Evolutionary conservation across 2,329 filamentous ascomycete genomes (phyloP).

Genomic region (Pyrenophora seminiperda): DNA sequence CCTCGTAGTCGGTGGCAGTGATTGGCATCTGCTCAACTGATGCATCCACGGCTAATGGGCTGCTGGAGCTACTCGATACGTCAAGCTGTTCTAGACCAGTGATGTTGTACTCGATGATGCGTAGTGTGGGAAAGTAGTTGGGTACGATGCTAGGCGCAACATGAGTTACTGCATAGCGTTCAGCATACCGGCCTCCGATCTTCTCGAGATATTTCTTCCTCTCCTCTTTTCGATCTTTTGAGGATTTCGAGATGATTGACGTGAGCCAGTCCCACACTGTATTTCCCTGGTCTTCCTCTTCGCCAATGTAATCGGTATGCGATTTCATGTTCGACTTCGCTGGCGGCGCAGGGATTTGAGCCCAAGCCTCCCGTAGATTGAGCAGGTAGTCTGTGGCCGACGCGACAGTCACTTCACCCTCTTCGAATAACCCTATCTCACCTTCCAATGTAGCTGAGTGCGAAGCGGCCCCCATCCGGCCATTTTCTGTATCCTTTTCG

Average conservation of each 20-base stretch:
- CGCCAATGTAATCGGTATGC: slow-evolving; percentile 13
- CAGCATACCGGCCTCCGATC: slow-evolving; percentile 80
- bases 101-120: slow-evolving; percentile 95
- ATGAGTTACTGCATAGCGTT: slow-evolving; percentile 81
- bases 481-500: slow-evolving; percentile 60
- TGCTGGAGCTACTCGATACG: slow-evolving; percentile 13
- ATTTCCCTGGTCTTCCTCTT: slow-evolving; percentile 22
- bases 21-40: slow-evolving; percentile 14
- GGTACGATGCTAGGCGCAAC: slow-evolving; percentile 89
- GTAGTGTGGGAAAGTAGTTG: slow-evolving; percentile 86
- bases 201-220: slow-evolving; percentile 66
- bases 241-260: slow-evolving; percentile 13
- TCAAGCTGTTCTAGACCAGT: slow-evolving; percentile 67
- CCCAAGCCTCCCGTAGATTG: slow-evolving; percentile 79
- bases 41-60: neutral
- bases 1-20: slow-evolving; percentile 11
- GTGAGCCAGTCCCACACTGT: slow-evolving; percentile 31
- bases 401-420: slow-evolving; percentile 62
- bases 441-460: slow-evolving; percentile 30
- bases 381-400: slow-evolving; percentile 81
- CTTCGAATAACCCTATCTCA: slow-evolving; percentile 34
- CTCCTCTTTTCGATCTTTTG: slow-evolving; percentile 40
- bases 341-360: slow-evolving; percentile 65
- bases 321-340: slow-evolving; percentile 23
- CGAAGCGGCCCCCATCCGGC: slow-evolving; percentile 45